These are phyloP conservation scores for Misopates orontium DNA, from an alignment of 257 asterid species.

Conservation along the genomic window DNA sequence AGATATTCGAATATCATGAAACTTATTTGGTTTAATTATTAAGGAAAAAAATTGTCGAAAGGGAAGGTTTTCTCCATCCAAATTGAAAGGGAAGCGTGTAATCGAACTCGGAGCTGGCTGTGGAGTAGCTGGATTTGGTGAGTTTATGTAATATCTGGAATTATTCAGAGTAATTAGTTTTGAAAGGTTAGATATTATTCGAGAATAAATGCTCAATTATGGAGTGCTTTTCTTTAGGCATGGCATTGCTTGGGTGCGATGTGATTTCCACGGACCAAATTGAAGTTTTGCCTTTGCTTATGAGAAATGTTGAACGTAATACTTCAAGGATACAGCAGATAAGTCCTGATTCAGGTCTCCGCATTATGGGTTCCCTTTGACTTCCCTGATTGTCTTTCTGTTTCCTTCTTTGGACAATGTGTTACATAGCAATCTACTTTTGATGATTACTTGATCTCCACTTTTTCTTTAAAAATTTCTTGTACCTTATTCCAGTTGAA, in stretches of 20 bases:
- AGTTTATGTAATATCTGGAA: slow-evolving; percentile 26
- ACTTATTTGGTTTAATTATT: slow-evolving; percentile 27
- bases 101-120: slow-evolving; percentile 99
- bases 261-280: slow-evolving; percentile 90
- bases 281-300: slow-evolving; percentile 91
- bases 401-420: background rate
- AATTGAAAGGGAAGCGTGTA: slow-evolving; percentile 90
- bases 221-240: slow-evolving; percentile 51
- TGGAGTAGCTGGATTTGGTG: slow-evolving; percentile 97
- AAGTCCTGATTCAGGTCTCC: slow-evolving; percentile 55
- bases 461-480: no score
- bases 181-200: slow-evolving; percentile 6
- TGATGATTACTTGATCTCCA: no score
- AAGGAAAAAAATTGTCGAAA: slow-evolving; percentile 87
- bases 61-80: slow-evolving; percentile 85
- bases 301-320: slow-evolving; percentile 83
- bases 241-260: slow-evolving; percentile 96
- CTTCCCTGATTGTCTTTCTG: background rate
- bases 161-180: slow-evolving; percentile 12
- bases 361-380: no score
- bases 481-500: no score
- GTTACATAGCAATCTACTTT: background rate
- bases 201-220: slow-evolving; percentile 19
- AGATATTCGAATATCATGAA: slow-evolving; percentile 19
- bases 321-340: slow-evolving; percentile 75